Evolutionary conservation across 768 basidiomycete genomes (phyloP).

Genomic region (Mycena sanguinolenta): DNA sequence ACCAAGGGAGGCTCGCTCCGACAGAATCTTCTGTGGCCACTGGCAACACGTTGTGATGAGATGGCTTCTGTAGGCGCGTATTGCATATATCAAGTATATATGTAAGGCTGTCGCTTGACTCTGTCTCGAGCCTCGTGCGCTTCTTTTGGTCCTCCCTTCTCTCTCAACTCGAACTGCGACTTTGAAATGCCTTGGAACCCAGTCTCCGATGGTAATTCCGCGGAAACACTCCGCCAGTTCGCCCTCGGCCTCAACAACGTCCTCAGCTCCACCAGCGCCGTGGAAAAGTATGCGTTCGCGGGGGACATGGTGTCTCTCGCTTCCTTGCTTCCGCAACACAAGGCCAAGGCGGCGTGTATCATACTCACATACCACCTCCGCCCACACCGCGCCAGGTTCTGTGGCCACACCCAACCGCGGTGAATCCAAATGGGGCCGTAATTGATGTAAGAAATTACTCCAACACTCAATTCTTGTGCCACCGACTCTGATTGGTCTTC

Average conservation of each 20-base stretch:
- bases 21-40: not conserved
- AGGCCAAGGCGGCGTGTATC: not conserved
- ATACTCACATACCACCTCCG: not conserved
- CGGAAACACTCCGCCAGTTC: slow-evolving; percentile 8
- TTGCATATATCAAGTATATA: too few species aligned
- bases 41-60: slow-evolving; percentile 21
- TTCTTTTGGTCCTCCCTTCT: not conserved
- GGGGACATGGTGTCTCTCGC: not conserved
- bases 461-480: too few species aligned
- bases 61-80: slow-evolving; percentile 15
- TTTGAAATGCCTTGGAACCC: slow-evolving; percentile 8
- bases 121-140: not conserved
- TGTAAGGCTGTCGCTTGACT: not conserved
- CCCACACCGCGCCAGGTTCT: not conserved
- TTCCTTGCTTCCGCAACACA: slow-evolving; percentile 1
- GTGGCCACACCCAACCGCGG: not conserved
- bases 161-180: not conserved
- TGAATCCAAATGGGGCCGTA: not conserved
- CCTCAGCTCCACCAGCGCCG: not conserved
- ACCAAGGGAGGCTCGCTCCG: too few species aligned
- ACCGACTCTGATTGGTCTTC: not conserved
- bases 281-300: slow-evolving; percentile 13
- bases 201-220: not conserved
- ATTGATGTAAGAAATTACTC: too few species aligned
- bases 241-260: slow-evolving; percentile 6